A percentile compares a stretch with the other conserved stretches of the same genome.
phyloP scores from a whole-genome alignment of 306 rosid genomes.

The Carpinus viminea region DNA sequence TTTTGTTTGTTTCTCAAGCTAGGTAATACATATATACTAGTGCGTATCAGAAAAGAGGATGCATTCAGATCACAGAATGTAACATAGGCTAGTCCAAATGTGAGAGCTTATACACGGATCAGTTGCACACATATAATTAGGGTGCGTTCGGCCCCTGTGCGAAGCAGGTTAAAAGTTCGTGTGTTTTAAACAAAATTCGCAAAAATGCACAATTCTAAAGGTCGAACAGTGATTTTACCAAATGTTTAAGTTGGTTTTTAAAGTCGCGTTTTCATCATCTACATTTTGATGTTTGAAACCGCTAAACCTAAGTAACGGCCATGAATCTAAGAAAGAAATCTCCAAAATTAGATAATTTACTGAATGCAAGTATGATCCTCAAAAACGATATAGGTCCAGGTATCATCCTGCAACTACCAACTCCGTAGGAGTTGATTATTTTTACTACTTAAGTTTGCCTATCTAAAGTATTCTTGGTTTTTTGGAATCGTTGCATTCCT shows the following conservation, averaged over 20 bases:
- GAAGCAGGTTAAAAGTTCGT: no score
- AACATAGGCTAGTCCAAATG: not conserved
- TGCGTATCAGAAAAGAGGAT: not conserved
- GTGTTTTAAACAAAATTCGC: no score
- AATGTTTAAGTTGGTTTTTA: no score
- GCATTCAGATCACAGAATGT: not conserved
- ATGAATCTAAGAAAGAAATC: not conserved
- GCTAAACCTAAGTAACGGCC: no score
- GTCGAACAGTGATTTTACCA: no score
- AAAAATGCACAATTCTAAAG: no score
- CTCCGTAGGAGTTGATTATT: not conserved
- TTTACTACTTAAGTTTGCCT: not conserved
- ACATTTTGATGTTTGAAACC: no score
- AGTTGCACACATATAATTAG: not conserved
- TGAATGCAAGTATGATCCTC: slow-evolving; percentile 6
- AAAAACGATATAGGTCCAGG: not conserved
- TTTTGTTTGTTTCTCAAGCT: not conserved
- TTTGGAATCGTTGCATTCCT: not conserved
- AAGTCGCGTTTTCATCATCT: no score
- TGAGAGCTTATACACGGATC: not conserved
- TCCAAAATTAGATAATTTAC: not conserved
- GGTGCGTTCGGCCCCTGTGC: no score
- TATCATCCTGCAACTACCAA: not conserved
- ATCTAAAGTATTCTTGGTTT: not conserved
- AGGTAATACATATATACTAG: not conserved